These are phyloP conservation scores for Plasmodium adleri DNA, from an alignment of 169 alveolate species.

Conservation along the genomic window DNA sequence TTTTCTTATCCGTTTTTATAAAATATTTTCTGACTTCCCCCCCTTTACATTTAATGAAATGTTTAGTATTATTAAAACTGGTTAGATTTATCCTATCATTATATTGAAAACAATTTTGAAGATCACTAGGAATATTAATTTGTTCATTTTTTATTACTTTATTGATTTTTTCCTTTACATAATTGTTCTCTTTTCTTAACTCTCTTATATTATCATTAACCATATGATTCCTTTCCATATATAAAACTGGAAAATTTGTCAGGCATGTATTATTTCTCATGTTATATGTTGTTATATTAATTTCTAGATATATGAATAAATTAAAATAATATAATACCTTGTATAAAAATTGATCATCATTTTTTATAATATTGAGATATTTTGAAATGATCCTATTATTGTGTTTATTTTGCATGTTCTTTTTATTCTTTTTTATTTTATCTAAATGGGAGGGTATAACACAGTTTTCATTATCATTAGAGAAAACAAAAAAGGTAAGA, in stretches of 20 bases:
- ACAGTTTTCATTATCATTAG: neutral
- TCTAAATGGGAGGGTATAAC: neutral
- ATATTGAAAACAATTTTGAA: too few relatives aligned
- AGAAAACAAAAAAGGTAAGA: slow-evolving; percentile 1
- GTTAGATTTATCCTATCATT: too few relatives aligned
- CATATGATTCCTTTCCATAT: too few relatives aligned
- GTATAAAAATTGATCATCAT: slow-evolving; percentile 7
- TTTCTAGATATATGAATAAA: slow-evolving; percentile 33
- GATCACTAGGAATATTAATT: neutral
- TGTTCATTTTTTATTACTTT: neutral
- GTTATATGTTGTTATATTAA: slow-evolving; percentile 33
- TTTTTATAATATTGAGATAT: slow-evolving; percentile 14
- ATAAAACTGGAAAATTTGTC: slow-evolving; percentile 25
- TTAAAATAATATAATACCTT: slow-evolving; percentile 45
- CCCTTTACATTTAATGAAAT: too few relatives aligned
- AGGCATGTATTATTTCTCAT: slow-evolving; percentile 24
- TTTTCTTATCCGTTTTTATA: too few relatives aligned
- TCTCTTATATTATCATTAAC: neutral
- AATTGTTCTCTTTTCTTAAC: neutral
- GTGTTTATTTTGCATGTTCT: neutral
- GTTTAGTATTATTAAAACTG: too few relatives aligned
- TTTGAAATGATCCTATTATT: neutral
- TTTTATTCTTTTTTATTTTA: neutral
- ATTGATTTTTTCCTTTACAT: neutral
- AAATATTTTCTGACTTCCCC: too few relatives aligned